Evolutionary conservation across 2,329 filamentous ascomycete genomes (phyloP), one percentile per base, ranked within the genome.

Genomic region (Ascochyta viciae-villosae): DNA sequence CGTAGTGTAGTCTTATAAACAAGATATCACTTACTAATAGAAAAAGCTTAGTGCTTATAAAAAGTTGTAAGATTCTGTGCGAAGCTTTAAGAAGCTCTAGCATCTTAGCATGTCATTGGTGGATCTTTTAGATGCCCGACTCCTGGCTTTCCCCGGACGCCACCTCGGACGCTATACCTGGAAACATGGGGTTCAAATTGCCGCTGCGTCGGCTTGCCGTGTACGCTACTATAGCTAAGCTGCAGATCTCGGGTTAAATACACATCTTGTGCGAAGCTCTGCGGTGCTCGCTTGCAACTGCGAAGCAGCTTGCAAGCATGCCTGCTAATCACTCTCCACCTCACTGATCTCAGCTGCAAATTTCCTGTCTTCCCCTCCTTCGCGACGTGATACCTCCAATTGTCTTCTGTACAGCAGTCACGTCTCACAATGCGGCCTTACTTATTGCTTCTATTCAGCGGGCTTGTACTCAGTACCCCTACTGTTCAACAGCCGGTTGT

Each of bases 401-500:
- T 5, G 8, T 23, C 10, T 16, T 23, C 12, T 13, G 4, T 7
- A 22, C 39, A 16, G 6, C 16, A 5, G 8, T 23, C 10, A 7
- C 15, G 15, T 33, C 6, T 9, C 49, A 33, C 7, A 6, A 56
- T 56, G 53, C 42, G 42, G 47, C 9, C 24, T 34, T 13, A 16
- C 0, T 16, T 35, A 1, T 16, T 51, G 13, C 1, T 39, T 26
- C 19, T 42, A 15, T 31, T 24, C 16, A 42, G 37, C 6, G 42
- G 12, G 2, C 27, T 56, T 29, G 15, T 19, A 10, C 19, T 51
- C 15, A 16, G 23, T 13, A 24, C 27, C 26, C 42, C 41, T 12
- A 29, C 19, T 3, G 46, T 33, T 8, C 37, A 48, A 22, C 41
- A 53, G 2, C 62, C 65, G 4, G 29, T 63, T n/a, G 61, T 63